Evolutionary conservation across 495 filamentous ascomycete species (phyloP).

Genomic region (Ascobolus immersus): DNA sequence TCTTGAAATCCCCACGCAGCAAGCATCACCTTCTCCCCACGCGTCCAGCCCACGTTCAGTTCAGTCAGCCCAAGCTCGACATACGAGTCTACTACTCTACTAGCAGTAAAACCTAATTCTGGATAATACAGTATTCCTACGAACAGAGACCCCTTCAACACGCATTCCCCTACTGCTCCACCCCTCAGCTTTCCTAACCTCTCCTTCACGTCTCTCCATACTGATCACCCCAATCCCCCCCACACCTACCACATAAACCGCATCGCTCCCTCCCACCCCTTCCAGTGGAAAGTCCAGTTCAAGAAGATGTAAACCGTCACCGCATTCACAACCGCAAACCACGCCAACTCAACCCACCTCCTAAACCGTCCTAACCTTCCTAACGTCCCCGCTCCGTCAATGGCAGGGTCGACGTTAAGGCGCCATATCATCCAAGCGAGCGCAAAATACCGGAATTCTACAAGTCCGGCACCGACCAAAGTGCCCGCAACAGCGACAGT

Average conservation of each 20-base stretch:
- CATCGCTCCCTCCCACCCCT: slow-evolving; percentile 46
- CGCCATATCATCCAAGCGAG: slow-evolving; percentile 89
- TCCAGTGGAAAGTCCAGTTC: slow-evolving; percentile 55
- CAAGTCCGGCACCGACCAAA: slow-evolving; percentile 64
- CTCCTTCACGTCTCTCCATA: too few species aligned
- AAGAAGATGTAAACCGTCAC: slow-evolving; percentile 63
- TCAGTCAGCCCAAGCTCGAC: too few species aligned
- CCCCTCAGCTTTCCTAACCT: too few species aligned
- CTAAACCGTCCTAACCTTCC: slow-evolving; percentile 10
- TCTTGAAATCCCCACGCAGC: too few species aligned
- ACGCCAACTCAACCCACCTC: slow-evolving; percentile 48
- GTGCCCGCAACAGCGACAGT: slow-evolving; percentile 39
- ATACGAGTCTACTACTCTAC: too few species aligned
- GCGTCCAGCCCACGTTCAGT: too few species aligned
- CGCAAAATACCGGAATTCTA: slow-evolving; percentile 88
- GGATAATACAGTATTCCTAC: too few species aligned
- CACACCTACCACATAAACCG: slow-evolving; percentile 96
- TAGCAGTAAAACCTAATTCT: too few species aligned
- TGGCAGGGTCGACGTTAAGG: slow-evolving; percentile 55
- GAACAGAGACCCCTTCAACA: too few species aligned
- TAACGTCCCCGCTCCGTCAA: slow-evolving; percentile 7
- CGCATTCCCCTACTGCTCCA: too few species aligned
- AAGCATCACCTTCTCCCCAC: too few species aligned
- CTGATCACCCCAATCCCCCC: too few species aligned
- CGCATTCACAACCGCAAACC: slow-evolving; percentile 49